Percentiles rank a stretch among this genome's conserved stretches.
phyloP scores from a whole-genome alignment of 495 filamentous ascomycete species.

The Darksidea phi region DNA sequence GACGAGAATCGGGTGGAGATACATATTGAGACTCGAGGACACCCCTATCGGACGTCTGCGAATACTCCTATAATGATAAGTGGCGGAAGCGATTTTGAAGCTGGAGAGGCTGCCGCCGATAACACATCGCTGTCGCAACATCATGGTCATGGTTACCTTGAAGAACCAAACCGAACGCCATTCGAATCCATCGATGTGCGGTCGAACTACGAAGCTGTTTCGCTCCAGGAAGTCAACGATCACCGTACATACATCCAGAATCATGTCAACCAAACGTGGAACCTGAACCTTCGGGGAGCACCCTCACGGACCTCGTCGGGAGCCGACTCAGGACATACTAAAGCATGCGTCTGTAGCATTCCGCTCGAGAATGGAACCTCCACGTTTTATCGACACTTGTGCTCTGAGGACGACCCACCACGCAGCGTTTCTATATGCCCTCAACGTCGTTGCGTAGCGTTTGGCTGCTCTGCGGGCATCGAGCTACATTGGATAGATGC shows the following conservation, averaged over 20 bases:
- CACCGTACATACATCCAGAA: constrained; percentile 10
- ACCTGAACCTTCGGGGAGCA: constrained; percentile 21
- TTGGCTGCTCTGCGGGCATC: constrained; percentile 66
- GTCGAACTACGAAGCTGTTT: constrained; percentile 13
- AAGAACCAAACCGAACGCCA: background rate
- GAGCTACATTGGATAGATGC: constrained; percentile 74
- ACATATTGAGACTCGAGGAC: background rate
- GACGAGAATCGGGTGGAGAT: constrained; percentile 2
- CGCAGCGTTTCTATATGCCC: constrained; percentile 69
- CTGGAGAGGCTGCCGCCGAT: background rate
- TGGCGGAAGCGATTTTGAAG: background rate
- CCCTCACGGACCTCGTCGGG: background rate
- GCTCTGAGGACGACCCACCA: constrained; percentile 64
- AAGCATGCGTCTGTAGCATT: constrained; percentile 5
- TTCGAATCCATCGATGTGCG: constrained; percentile 27
- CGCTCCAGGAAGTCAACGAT: constrained; percentile 13
- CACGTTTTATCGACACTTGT: constrained; percentile 59
- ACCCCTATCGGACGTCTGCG: background rate
- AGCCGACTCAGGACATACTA: background rate
- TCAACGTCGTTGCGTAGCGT: constrained; percentile 65
- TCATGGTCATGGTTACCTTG: background rate
- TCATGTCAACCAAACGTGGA: constrained; percentile 32
- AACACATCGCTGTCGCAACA: background rate
- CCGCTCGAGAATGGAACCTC: constrained; percentile 35
- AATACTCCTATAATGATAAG: constrained; percentile 12